Percentiles rank a stretch among this genome's conserved stretches.
phyloP scores from a whole-genome alignment of 176 grass and related monocot genomes.

The Pontederia paniculata region DNA sequence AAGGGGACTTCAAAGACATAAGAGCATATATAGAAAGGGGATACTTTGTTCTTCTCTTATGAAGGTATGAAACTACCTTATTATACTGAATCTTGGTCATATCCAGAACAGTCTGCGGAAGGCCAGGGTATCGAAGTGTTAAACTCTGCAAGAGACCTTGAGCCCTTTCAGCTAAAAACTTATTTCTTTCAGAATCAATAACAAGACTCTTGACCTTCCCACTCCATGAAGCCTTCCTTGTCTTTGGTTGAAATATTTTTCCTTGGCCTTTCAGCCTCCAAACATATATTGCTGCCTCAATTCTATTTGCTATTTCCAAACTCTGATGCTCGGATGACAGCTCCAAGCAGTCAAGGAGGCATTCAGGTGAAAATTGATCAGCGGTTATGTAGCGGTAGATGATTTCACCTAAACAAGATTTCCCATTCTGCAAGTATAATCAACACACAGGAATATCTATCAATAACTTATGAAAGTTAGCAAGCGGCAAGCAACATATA shows the following conservation, averaged over 20 bases:
- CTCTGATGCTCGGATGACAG: constrained; percentile 95
- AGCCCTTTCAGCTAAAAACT: constrained; percentile 60
- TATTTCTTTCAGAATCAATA: constrained; percentile 48
- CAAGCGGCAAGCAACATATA: no score
- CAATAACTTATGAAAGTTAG: not conserved
- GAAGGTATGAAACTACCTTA: constrained; percentile 41
- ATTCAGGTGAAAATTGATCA: constrained; percentile 87
- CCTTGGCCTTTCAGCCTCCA: constrained; percentile 77
- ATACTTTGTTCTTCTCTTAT: not conserved
- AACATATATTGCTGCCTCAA: constrained; percentile 86
- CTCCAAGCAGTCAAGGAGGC: constrained; percentile 90
- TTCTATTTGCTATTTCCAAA: constrained; percentile 85
- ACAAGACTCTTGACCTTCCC: constrained; percentile 91
- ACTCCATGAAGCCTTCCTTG: constrained; percentile 72
- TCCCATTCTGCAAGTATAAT: constrained; percentile 58
- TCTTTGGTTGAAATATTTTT: constrained; percentile 39
- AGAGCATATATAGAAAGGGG: not conserved
- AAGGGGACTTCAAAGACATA: no score
- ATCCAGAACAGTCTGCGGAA: constrained; percentile 83
- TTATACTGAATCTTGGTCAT: constrained; percentile 99
- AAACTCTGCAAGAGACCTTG: constrained; percentile 79
- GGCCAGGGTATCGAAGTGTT: constrained; percentile 68
- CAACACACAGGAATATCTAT: not conserved
- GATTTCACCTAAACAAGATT: constrained; percentile 91
- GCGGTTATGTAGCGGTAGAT: constrained; percentile 90